Evolutionary conservation across 2,329 filamentous ascomycete species (phyloP).

Genomic region (Gyromitra esculenta): DNA sequence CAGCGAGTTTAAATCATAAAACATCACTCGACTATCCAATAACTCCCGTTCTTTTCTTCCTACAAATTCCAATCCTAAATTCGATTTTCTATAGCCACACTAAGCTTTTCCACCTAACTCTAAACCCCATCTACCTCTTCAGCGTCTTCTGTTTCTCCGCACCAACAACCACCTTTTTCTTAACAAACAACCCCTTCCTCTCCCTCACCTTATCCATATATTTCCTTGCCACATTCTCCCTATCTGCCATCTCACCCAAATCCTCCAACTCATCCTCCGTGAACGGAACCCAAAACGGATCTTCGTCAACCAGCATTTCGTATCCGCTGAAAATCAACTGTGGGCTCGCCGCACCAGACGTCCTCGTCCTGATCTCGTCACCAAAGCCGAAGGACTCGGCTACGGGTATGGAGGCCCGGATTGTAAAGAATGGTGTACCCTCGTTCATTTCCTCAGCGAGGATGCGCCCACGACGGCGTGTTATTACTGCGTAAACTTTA

Average conservation of each 20-base stretch:
- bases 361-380: conserved; percentile 95
- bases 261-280: conserved; percentile 98
- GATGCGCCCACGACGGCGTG: conserved; percentile 86
- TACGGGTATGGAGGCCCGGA: conserved; percentile 85
- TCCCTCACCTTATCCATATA: conserved; percentile 91
- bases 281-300: conserved; percentile 97
- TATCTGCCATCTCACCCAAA: conserved; percentile 89
- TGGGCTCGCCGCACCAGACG: conserved; percentile 86
- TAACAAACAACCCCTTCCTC: conserved; percentile 87
- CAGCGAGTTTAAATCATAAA: no score
- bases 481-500: conserved; percentile 97
- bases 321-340: conserved; percentile 94
- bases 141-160: conserved; percentile 90
- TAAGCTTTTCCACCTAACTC: not conserved
- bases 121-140: conserved; percentile 65
- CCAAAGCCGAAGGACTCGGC: conserved; percentile 95
- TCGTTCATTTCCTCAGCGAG: conserved; percentile 92
- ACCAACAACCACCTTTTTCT: conserved; percentile 78
- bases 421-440: conserved; percentile 95
- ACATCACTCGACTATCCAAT: no score
- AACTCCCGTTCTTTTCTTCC: no score
- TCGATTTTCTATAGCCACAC: not conserved
- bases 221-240: conserved; percentile 93
- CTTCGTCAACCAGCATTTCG: conserved; percentile 84
- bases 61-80: not conserved